Evolutionary conservation across 441 rosid species (phyloP).

Genomic region (Adansonia grandidieri): DNA sequence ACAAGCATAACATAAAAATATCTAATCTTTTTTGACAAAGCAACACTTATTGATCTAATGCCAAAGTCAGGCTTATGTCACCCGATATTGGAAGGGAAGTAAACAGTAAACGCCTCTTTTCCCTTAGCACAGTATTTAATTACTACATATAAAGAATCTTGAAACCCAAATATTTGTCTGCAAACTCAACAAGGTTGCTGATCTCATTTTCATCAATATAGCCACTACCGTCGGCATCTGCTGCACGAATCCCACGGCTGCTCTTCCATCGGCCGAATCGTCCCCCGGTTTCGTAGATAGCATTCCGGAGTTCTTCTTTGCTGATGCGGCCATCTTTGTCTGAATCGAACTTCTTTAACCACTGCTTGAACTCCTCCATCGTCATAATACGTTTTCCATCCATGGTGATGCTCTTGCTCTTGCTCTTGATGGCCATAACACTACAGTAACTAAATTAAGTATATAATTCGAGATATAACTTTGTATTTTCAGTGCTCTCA

Average conservation of each 20-base stretch:
- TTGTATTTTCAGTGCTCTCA: not conserved
- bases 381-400: constrained; percentile 15
- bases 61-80: not conserved
- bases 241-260: not conserved
- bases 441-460: not conserved
- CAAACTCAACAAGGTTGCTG: not conserved
- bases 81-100: not conserved
- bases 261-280: not conserved
- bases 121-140: not conserved
- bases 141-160: not conserved
- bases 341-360: constrained; percentile 2
- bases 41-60: not conserved
- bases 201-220: constrained; percentile 13
- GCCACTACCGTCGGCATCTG: not conserved
- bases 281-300: not conserved
- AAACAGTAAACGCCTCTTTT: not conserved
- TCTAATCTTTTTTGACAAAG: not conserved
- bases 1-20: not conserved
- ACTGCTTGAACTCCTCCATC: constrained; percentile 13
- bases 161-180: constrained; percentile 14
- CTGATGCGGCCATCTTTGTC: constrained; percentile 13
- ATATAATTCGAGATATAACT: not conserved
- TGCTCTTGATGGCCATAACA: not conserved
- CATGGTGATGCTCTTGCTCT: not conserved
- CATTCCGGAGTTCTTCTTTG: constrained; percentile 1